A percentile compares a stretch with the other conserved stretches of the same genome.
Conservation (phyloP, 2,329 filamentous ascomycete species). For the Aspergillus piperis region DNA sequence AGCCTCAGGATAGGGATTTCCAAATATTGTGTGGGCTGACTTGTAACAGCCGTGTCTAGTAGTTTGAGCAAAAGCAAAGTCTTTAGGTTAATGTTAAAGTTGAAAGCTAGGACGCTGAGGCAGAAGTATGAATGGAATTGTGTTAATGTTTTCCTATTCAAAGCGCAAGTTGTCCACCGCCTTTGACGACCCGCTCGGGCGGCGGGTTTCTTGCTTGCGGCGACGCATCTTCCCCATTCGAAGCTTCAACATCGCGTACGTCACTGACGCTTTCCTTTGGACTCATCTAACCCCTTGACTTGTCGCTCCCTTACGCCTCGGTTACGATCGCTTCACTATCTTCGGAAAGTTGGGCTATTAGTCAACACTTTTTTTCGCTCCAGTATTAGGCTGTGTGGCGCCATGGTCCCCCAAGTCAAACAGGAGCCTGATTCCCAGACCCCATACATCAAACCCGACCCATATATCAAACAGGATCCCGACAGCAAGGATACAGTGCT, state of each 20-base stretch:
- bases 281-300: background rate
- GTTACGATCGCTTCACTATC: constrained; percentile 11
- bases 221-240: constrained; percentile 6
- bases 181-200: constrained; percentile 18
- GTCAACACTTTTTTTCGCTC: background rate
- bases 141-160: background rate
- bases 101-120: background rate
- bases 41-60: too few species aligned
- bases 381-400: constrained; percentile 12
- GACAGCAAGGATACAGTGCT: constrained; percentile 41
- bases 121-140: background rate
- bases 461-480: constrained; percentile 45
- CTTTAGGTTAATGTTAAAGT: too few species aligned
- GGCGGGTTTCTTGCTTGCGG: constrained; percentile 6
- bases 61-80: too few species aligned
- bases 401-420: constrained; percentile 42
- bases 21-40: too few species aligned
- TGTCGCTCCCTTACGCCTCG: background rate
- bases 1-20: too few species aligned
- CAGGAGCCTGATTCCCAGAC: constrained; percentile 41
- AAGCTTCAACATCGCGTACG: constrained; percentile 14
- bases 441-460: constrained; percentile 43
- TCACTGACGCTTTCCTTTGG: constrained; percentile 7
- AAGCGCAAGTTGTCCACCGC: constrained; percentile 19
- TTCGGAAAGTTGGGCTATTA: background rate